A percentile compares a stretch with the other conserved stretches of the same genome.
phyloP scores from a whole-genome alignment of 441 rosid genomes.

The Jatropha multifida region DNA sequence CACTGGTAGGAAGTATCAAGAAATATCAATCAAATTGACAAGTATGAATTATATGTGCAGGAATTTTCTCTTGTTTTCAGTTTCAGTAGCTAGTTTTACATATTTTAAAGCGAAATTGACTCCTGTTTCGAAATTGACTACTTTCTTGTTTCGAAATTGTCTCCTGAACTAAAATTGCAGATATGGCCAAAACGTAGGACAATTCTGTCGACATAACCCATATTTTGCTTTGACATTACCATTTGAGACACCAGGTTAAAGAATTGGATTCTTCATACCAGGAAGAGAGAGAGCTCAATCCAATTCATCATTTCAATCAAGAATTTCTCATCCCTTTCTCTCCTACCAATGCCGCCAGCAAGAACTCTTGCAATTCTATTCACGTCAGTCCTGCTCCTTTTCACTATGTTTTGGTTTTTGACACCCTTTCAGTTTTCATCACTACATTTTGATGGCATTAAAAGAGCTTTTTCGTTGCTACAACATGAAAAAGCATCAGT shows the following conservation, averaged over 20 bases:
- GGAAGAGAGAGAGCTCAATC: neutral
- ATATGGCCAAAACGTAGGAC: neutral
- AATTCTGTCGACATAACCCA: conserved; percentile 1
- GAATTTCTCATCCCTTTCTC: neutral
- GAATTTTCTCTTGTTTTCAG: neutral
- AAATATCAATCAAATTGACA: neutral
- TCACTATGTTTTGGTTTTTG: neutral
- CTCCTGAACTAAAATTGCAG: neutral
- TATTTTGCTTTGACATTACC: neutral
- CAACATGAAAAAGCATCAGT: neutral
- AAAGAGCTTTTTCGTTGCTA: neutral
- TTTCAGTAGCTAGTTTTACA: neutral
- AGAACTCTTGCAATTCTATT: neutral
- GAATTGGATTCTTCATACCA: neutral
- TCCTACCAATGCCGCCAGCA: neutral
- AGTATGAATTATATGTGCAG: neutral
- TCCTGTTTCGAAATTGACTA: too few species aligned
- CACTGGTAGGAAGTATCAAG: neutral
- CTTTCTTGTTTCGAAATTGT: neutral
- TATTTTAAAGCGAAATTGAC: neutral
- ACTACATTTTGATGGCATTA: neutral
- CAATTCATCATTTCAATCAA: neutral
- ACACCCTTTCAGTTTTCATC: neutral
- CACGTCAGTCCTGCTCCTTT: neutral
- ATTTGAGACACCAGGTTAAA: neutral